A percentile compares a stretch with the other conserved stretches of the same genome.
Conservation (phyloP, 768 basidiomycete genomes). For the Lentinula sp. region DNA sequence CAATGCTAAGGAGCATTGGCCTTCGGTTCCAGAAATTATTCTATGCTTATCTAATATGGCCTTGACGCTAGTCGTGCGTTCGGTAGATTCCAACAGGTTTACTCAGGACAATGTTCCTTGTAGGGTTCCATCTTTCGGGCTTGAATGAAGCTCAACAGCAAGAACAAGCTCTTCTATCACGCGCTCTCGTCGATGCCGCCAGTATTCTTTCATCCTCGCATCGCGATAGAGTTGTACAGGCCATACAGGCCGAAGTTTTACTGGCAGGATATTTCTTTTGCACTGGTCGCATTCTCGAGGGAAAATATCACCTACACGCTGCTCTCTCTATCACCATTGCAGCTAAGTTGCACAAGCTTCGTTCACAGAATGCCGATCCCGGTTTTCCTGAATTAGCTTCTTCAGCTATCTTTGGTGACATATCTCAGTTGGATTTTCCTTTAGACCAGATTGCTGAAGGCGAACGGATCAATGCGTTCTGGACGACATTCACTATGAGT, state of each 20-base stretch:
- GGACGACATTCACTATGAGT: constrained; percentile 29
- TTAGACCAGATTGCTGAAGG: constrained; percentile 17
- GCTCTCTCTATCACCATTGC: constrained; percentile 24
- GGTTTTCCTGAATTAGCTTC: constrained; percentile 28
- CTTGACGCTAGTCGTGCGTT: no score
- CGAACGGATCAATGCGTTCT: constrained; percentile 36
- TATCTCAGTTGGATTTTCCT: constrained; percentile 25
- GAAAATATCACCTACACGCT: constrained; percentile 31
- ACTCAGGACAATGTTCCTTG: constrained; percentile 42
- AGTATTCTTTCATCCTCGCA: constrained; percentile 9
- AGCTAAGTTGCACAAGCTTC: constrained; percentile 27
- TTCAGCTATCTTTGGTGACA: constrained; percentile 30
- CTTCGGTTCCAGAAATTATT: no score
- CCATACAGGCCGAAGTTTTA: constrained; percentile 33
- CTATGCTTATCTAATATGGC: no score
- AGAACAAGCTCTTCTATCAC: constrained; percentile 37
- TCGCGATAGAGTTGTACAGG: constrained; percentile 24
- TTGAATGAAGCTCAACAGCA: constrained; percentile 21
- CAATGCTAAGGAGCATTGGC: no score
- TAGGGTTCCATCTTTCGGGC: constrained; percentile 38
- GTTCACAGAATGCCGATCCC: constrained; percentile 16
- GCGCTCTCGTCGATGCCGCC: constrained; percentile 32
- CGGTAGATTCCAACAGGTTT: no score
- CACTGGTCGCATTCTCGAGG: constrained; percentile 32
- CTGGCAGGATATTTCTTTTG: constrained; percentile 37